Evolutionary conservation across 2,329 filamentous ascomycete genomes (phyloP).

Genomic region (Exophiala sp.): DNA sequence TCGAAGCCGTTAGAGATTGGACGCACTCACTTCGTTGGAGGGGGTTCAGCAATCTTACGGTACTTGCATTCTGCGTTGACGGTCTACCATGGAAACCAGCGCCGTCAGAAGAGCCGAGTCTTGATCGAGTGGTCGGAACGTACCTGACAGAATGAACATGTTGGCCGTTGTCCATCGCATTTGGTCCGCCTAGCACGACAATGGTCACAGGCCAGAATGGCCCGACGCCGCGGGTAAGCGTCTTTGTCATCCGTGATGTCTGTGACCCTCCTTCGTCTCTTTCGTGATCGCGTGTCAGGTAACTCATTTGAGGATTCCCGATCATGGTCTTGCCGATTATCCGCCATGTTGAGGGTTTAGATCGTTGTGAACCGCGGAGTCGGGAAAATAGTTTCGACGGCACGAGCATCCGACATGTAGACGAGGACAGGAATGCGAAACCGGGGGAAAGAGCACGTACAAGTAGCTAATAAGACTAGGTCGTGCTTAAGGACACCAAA

Average conservation of each 20-base stretch:
- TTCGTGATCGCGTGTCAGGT: neutral
- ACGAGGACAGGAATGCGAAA: neutral
- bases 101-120: neutral
- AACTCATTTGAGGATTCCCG: neutral
- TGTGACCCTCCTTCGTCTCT: neutral
- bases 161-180: slow-evolving; percentile 28
- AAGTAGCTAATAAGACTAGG: neutral
- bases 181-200: slow-evolving; percentile 29
- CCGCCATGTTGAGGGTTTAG: neutral
- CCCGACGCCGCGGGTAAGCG: neutral
- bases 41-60: neutral
- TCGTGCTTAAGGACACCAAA: neutral
- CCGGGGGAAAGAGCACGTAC: neutral
- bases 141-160: slow-evolving; percentile 25
- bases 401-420: neutral
- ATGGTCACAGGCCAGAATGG: slow-evolving; percentile 25
- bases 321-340: neutral
- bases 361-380: neutral
- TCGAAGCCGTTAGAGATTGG: neutral
- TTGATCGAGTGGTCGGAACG: slow-evolving; percentile 3
- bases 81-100: neutral
- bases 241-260: neutral
- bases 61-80: slow-evolving; percentile 13
- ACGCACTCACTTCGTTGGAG: neutral
- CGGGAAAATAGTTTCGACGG: neutral